phyloP scores from a whole-genome alignment of 768 basidiomycete species.

The Suillus tomentosus region DNA sequence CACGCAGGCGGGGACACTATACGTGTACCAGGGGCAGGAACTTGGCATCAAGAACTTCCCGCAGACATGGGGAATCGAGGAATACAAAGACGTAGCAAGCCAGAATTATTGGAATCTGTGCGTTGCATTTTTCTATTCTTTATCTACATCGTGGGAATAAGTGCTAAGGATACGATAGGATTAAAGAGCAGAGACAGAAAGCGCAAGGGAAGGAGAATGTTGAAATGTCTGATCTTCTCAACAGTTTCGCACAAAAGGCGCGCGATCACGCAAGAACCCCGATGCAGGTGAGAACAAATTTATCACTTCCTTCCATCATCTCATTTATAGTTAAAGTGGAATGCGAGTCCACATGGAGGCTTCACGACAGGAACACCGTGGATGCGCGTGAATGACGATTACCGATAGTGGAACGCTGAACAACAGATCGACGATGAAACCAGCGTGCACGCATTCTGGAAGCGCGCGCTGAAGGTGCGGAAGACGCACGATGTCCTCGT shows the following conservation, averaged over 20 bases:
- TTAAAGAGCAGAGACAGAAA: slow-evolving; percentile 39
- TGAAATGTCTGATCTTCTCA: slow-evolving; percentile 64
- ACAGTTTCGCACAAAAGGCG: slow-evolving; percentile 59
- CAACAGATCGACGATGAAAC: slow-evolving; percentile 46
- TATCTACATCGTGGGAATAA: neutral
- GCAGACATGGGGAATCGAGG: slow-evolving; percentile 63
- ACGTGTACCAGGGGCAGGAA: slow-evolving; percentile 78
- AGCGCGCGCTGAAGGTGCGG: slow-evolving; percentile 51
- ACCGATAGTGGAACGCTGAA: slow-evolving; percentile 56
- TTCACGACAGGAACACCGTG: slow-evolving; percentile 68
- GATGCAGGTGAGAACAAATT: slow-evolving; percentile 51
- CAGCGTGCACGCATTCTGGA: slow-evolving; percentile 68
- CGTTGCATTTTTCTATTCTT: slow-evolving; percentile 21
- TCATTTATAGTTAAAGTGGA: slow-evolving; percentile 50
- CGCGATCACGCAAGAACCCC: slow-evolving; percentile 73
- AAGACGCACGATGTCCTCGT: slow-evolving; percentile 35
- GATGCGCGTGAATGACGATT: slow-evolving; percentile 78
- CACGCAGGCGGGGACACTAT: slow-evolving; percentile 66
- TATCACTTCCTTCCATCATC: neutral
- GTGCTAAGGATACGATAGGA: slow-evolving; percentile 28
- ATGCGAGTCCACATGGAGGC: slow-evolving; percentile 53
- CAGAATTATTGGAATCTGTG: slow-evolving; percentile 61
- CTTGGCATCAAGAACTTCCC: slow-evolving; percentile 69
- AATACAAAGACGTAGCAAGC: slow-evolving; percentile 71
- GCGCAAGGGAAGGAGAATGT: slow-evolving; percentile 40